Percentiles rank a stretch among this genome's conserved stretches.
Evolutionary conservation across 352 stramenopile genomes (phyloP).

Genomic region (Phytophthora pluvialis): DNA sequence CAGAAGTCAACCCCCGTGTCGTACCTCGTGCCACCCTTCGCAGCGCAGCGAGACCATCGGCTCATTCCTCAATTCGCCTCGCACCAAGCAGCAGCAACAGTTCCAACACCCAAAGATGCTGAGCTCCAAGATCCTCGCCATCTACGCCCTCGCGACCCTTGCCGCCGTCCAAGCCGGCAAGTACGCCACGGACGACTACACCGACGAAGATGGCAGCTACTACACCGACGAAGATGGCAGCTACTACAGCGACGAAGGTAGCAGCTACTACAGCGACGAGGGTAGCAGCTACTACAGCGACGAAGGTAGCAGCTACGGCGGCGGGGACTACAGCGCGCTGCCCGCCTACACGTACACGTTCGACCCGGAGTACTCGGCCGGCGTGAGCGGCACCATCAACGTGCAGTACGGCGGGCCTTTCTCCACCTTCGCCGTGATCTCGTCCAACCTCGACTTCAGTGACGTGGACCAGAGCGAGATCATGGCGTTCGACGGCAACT

Average conservation of each 20-base stretch:
- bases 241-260: conserved; percentile 4
- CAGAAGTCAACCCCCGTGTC: background rate
- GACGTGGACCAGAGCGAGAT: conserved; percentile 42
- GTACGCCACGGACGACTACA: conserved; percentile 6
- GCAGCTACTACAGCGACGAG: conserved; percentile 9
- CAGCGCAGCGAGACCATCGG: background rate
- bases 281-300: conserved; percentile 9
- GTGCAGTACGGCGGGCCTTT: conserved; percentile 46
- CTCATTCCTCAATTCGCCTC: conserved; percentile 31
- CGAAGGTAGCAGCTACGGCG: conserved; percentile 2
- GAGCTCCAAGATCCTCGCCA: conserved; percentile 28
- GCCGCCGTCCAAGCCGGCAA: conserved; percentile 20
- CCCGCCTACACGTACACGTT: conserved; percentile 50
- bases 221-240: conserved; percentile 2
- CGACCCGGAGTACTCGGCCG: conserved; percentile 41
- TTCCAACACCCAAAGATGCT: conserved; percentile 21
- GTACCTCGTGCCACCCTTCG: background rate
- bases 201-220: background rate
- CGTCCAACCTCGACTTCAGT: conserved; percentile 51
- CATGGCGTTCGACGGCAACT: conserved; percentile 48
- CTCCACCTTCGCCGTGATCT: conserved; percentile 50
- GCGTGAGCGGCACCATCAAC: conserved; percentile 47
- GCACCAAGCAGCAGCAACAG: conserved; percentile 7
- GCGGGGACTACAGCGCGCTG: conserved; percentile 19
- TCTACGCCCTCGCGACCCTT: conserved; percentile 23